phyloP scores from a whole-genome alignment of 1,139 yeast genomes.

The Taiozyma onychis region DNA sequence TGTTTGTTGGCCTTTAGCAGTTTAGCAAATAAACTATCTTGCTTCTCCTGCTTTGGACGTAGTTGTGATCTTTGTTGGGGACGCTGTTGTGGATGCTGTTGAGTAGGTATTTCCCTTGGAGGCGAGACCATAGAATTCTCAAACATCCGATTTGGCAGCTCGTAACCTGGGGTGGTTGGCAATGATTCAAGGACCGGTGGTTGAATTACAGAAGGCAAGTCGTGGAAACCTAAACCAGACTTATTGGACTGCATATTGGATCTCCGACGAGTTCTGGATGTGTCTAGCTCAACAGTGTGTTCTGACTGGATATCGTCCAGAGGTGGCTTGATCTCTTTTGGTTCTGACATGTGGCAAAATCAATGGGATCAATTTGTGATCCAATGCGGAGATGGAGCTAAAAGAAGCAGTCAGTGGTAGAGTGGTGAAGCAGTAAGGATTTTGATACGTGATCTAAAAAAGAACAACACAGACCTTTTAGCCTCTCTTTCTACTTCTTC shows the following conservation, averaged over 20 bases:
- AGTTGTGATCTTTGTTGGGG: background rate
- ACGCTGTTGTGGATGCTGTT: background rate
- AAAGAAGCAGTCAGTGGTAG: background rate
- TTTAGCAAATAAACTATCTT: background rate
- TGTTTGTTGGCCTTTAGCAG: background rate
- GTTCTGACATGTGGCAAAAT: background rate
- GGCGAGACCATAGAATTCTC: conserved; percentile 3
- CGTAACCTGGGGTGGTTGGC: conserved; percentile 31
- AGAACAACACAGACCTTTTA: too few relatives aligned
- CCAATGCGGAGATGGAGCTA: background rate
- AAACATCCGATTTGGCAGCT: conserved; percentile 15
- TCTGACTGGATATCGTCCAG: background rate
- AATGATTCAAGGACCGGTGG: conserved; percentile 30
- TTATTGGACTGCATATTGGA: background rate
- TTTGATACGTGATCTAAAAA: too few relatives aligned
- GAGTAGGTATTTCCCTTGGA: background rate
- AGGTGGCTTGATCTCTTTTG: background rate
- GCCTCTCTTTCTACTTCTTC: too few relatives aligned
- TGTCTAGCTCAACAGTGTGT: background rate
- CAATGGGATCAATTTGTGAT: background rate
- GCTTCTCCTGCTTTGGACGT: background rate
- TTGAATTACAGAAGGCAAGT: conserved; percentile 9
- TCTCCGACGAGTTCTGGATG: background rate
- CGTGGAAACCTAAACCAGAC: background rate
- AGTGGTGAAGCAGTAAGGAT: background rate